Base-by-base conservation (phyloP, 371 early-diverging fungal genomes). In the Basidiobolus meristosporus region DNA sequence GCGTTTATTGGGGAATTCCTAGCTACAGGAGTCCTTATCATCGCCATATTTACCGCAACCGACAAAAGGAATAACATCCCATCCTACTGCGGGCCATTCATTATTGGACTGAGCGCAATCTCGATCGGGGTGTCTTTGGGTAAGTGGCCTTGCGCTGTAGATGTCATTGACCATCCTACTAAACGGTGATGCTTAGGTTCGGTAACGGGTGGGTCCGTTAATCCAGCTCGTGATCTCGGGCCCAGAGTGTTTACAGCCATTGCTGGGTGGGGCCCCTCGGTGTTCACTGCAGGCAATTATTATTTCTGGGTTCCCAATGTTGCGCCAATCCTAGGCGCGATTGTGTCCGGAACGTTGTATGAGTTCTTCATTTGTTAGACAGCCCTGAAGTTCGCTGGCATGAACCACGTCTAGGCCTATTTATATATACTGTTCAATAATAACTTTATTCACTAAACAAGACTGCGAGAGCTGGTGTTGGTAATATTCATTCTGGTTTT, bases 151-250 rank as follows among this genome's bases (percentile, higher is more conserved):
- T n/a, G n/a, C n/a, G n/a, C n/a, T n/a, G n/a, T n/a, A n/a, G n/a
- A n/a, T n/a, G n/a, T n/a, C n/a, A n/a, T n/a, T n/a, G n/a, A n/a
- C n/a, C n/a, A n/a, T n/a, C n/a, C n/a, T n/a, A n/a, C n/a, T n/a
- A n/a, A n/a, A n/a, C n/a, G n/a, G n/a, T n/a, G n/a, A n/a, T n/a
- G n/a, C n/a, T n/a, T n/a, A n/a, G n/a, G n/a, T n/a, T 71, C 72
- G 62, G 66, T 66, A 34, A 77, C 79, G 19, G 78, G 80, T 6
- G 76, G 70, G 32, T 76, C 77, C 10, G 53, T 87, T 33, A 87
- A 87, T 54, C 88, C 88, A 34, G 88, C 88, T n/a, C 73, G 85
- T 47, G 88, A 87, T 59, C 50, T 87, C 44, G 88, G 83, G 7
- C 84, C 86, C 10, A 74, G 88, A 39, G 44, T 80, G 15, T 78